A percentile compares a stretch with the other conserved stretches of the same genome.
Evolutionary conservation across 495 filamentous ascomycete genomes (phyloP).

Genomic region (Trypethelium eluteriae): DNA sequence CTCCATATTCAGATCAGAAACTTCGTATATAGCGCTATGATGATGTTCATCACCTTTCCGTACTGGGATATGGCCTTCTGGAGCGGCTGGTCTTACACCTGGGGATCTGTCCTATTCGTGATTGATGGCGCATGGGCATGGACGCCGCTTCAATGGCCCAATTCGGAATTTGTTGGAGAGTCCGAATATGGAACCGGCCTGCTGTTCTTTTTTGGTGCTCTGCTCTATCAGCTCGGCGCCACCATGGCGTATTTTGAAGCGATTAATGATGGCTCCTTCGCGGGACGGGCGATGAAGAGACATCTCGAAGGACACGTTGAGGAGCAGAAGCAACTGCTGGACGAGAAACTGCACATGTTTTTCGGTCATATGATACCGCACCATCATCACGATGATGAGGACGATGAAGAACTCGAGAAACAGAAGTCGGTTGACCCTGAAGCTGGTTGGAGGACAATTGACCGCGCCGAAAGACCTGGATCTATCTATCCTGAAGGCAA

Average conservation of each 20-base stretch:
- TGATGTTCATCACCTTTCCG: slow-evolving; percentile 20
- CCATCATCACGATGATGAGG: slow-evolving; percentile 9
- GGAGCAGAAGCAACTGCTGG: slow-evolving; percentile 17
- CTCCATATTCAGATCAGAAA: slow-evolving; percentile 1
- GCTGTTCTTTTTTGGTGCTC: slow-evolving; percentile 21
- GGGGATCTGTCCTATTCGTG: slow-evolving; percentile 23
- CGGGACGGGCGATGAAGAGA: slow-evolving; percentile 18
- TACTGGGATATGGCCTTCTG: slow-evolving; percentile 25
- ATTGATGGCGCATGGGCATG: slow-evolving; percentile 19
- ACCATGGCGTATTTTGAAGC: slow-evolving; percentile 22
- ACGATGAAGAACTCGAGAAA: slow-evolving; percentile 15
- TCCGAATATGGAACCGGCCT: slow-evolving; percentile 17
- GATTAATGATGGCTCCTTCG: slow-evolving; percentile 22
- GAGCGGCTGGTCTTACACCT: slow-evolving; percentile 20
- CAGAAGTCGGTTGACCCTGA: slow-evolving; percentile 16
- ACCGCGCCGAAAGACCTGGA: slow-evolving; percentile 15
- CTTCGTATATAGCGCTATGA: background rate
- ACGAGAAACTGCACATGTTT: slow-evolving; percentile 21
- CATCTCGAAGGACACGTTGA: slow-evolving; percentile 20
- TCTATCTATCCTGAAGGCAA: slow-evolving; percentile 14
- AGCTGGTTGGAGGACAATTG: slow-evolving; percentile 16
- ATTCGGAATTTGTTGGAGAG: slow-evolving; percentile 8
- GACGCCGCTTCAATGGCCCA: slow-evolving; percentile 13
- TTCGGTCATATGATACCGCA: slow-evolving; percentile 18
- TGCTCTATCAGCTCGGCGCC: slow-evolving; percentile 21